Conservation (phyloP, 2,329 filamentous ascomycete genomes). For the Nigrograna mackinnonii region DNA sequence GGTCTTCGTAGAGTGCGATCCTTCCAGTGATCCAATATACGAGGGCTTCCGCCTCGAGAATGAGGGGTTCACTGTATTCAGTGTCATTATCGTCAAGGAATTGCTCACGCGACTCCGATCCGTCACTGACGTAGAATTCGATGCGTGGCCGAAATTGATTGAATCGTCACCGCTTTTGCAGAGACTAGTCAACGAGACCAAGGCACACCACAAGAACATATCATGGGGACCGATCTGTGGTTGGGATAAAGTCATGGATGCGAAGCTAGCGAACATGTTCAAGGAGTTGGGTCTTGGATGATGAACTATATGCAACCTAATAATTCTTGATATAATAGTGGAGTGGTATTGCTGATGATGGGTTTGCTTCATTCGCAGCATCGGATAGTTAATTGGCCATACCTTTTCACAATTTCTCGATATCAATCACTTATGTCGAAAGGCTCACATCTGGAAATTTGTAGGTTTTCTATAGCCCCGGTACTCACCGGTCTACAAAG, state of each 20-base stretch:
- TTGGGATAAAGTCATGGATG: constrained; percentile 55
- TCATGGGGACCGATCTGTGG: constrained; percentile 69
- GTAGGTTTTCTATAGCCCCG: too few species aligned
- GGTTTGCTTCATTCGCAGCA: too few species aligned
- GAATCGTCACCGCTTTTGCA: constrained; percentile 68
- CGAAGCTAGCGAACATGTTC: too few species aligned
- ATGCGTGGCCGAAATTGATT: constrained; percentile 68
- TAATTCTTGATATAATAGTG: too few species aligned
- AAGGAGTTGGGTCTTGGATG: too few species aligned
- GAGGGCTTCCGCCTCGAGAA: constrained; percentile 68
- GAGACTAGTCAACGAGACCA: constrained; percentile 59
- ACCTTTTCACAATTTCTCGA: too few species aligned
- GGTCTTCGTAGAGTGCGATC: constrained; percentile 74
- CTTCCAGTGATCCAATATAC: constrained; percentile 66
- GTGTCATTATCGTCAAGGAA: constrained; percentile 57
- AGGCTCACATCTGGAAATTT: too few species aligned
- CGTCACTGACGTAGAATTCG: constrained; percentile 66
- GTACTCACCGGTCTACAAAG: too few species aligned
- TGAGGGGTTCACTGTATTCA: constrained; percentile 73
- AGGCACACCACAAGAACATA: constrained; percentile 56
- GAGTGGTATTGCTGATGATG: too few species aligned
- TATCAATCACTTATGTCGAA: too few species aligned
- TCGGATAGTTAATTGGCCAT: too few species aligned
- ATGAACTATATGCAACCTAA: too few species aligned
- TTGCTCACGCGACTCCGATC: constrained; percentile 62